Percentiles rank a stretch among this genome's conserved stretches.
Conservation (phyloP, 768 basidiomycete genomes). For the Calocybe cyanea region DNA sequence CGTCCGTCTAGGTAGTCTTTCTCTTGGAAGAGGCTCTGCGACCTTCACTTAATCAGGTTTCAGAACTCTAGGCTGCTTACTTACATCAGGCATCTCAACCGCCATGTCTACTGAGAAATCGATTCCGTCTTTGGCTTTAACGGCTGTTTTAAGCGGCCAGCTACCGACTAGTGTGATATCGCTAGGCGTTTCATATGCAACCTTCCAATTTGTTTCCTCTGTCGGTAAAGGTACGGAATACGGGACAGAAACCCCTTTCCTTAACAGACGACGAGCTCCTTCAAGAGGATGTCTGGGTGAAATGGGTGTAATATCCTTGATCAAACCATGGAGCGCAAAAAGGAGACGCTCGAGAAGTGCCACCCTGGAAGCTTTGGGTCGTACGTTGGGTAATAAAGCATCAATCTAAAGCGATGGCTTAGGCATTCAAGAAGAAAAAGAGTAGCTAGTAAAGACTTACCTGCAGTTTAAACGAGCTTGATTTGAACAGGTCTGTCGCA, state of each 20-base stretch:
- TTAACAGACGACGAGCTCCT: conserved; percentile 52
- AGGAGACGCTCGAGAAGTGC: conserved; percentile 68
- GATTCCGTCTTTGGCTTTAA: conserved; percentile 64
- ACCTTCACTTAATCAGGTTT: conserved; percentile 12
- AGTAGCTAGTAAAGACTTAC: conserved; percentile 35
- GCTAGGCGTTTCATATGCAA: conserved; percentile 72
- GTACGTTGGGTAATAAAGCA: conserved; percentile 71
- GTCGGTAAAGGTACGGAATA: conserved; percentile 68
- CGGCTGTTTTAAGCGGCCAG: conserved; percentile 76
- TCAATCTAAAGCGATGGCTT: conserved; percentile 54
- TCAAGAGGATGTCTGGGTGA: conserved; percentile 61
- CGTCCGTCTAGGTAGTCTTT: conserved; percentile 90
- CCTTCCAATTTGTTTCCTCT: conserved; percentile 85
- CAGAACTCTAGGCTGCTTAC: conserved; percentile 20
- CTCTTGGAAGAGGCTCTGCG: conserved; percentile 81
- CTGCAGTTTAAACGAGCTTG: conserved; percentile 83
- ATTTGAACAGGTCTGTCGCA: conserved; percentile 69
- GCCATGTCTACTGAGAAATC: conserved; percentile 76
- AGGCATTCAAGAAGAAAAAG: background rate
- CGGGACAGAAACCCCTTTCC: conserved; percentile 58
- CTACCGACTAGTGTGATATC: conserved; percentile 81
- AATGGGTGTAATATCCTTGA: conserved; percentile 56
- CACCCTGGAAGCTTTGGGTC: conserved; percentile 56
- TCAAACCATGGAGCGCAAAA: conserved; percentile 59
- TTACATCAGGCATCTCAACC: conserved; percentile 82